phyloP scores from a whole-genome alignment of 495 filamentous ascomycete genomes.

The Mycothermus thermophilus region DNA sequence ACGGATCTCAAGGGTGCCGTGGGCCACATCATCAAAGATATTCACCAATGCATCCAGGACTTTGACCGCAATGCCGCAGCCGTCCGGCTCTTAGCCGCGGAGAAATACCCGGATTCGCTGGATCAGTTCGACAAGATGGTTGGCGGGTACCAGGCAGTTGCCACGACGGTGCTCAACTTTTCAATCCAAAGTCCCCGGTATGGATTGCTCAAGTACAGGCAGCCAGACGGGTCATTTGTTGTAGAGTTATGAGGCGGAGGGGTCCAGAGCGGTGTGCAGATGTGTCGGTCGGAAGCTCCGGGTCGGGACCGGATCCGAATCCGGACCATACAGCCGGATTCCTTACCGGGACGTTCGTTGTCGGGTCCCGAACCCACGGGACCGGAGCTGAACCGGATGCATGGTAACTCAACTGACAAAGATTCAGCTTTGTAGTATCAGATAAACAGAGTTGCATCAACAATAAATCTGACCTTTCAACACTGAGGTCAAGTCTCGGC shows the following conservation, averaged over 20 bases:
- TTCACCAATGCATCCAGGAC: neutral
- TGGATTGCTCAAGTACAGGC: slow-evolving; percentile 3
- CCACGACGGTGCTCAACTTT: slow-evolving; percentile 9
- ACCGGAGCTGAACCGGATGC: too few relatives aligned
- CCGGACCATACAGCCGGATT: neutral
- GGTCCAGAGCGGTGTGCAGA: neutral
- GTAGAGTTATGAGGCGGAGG: slow-evolving; percentile 1
- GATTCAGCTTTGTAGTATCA: too few relatives aligned
- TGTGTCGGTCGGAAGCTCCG: neutral
- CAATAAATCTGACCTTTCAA: too few relatives aligned
- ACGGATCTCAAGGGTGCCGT: slow-evolving; percentile 1
- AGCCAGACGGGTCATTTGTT: slow-evolving; percentile 10
- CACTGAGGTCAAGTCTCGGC: too few relatives aligned
- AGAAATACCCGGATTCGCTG: neutral
- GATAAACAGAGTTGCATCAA: too few relatives aligned
- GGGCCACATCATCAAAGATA: neutral
- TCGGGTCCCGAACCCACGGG: too few relatives aligned
- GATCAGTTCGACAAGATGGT: neutral
- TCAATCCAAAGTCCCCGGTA: slow-evolving; percentile 10
- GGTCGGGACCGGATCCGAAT: neutral
- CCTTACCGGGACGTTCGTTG: too few relatives aligned
- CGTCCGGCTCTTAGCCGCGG: neutral
- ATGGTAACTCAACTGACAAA: too few relatives aligned
- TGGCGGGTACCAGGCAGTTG: slow-evolving; percentile 6
- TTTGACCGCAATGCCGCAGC: slow-evolving; percentile 1